Evolutionary conservation across 805 yeast genomes (phyloP).

Genomic region (Schizosaccharomyces osmophilus): DNA sequence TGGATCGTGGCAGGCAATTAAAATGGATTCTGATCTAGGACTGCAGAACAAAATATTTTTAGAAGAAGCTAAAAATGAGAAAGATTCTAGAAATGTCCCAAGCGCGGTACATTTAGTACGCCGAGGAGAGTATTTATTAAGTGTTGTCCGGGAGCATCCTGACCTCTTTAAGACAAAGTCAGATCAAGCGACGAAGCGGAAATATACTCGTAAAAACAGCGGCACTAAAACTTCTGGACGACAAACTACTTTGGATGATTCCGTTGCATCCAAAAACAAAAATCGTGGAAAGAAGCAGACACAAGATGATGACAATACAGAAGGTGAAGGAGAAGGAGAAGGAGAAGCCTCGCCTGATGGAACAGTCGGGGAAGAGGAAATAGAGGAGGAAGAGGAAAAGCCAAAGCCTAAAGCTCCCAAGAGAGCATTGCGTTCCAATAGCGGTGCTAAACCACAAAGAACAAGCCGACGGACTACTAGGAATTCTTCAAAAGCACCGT

Average conservation of each 20-base stretch:
- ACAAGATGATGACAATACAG: background rate
- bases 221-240: background rate
- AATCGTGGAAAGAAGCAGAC: background rate
- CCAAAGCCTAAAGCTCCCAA: background rate
- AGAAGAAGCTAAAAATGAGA: conserved; percentile 16
- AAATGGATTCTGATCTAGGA: conserved; percentile 85
- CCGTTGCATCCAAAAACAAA: background rate
- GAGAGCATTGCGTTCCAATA: background rate
- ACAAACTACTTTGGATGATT: background rate
- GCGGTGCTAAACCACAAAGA: background rate
- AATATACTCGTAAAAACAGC: background rate
- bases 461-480: background rate
- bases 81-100: conserved; percentile 22
- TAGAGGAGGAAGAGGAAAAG: background rate
- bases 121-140: conserved; percentile 66
- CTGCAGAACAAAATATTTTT: conserved; percentile 64
- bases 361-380: background rate
- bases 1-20: conserved; percentile 79
- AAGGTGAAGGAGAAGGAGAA: background rate
- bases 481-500: background rate
- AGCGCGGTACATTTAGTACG: conserved; percentile 81
- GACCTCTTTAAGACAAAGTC: background rate
- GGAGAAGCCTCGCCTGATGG: background rate
- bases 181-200: background rate
- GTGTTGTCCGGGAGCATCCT: conserved; percentile 8